Evolutionary conservation across 2,329 filamentous ascomycete species (phyloP), one percentile per base, ranked within the genome.

Genomic region (Penicillium concentricum): DNA sequence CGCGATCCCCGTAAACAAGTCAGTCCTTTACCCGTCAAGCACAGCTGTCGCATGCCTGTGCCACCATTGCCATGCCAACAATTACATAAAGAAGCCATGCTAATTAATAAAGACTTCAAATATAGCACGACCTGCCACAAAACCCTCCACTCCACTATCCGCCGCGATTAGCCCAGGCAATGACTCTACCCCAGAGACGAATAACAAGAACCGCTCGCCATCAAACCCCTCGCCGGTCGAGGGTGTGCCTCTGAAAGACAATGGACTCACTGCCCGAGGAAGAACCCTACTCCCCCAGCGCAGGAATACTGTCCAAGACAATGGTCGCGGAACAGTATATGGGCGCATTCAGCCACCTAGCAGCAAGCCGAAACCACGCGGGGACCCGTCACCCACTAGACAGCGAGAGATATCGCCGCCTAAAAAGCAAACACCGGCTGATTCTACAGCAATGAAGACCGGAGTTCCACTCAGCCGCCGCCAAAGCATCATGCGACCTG

Each of bases 1-100:
- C 71, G 72, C 37, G 73, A 74, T 34, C 68, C 71, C 41, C 68
- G 67, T 58, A 67, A 69, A 60, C 66, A 70, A 59, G 71, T 68
- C 41, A 68, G 67, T 66, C 24, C 15, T 44, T 51, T 38, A 41
- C 47, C 45, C 32, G 46, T 24, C 35, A 53, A 47, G 45, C 48
- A 49, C 51, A 58, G 32, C 55, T 57, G 54, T 66, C 55, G 63
- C 66, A 52, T 58, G 32, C 45, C 56, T 24, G 42, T 43, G 38
- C 20, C 28, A 49, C 35, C 24, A 39, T 38, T 52, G 30, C 32
- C 39, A 39, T 41, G 13, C 26, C 26, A 46, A 52, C 20, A 38
- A 32, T 2, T 7, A 34, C 26, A 22, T 1, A 43, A 5, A 24
- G 16, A 26, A 26, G 4, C 16, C 38, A 59, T 61, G 44, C 56